Evolutionary conservation across 2,329 filamentous ascomycete genomes (phyloP), one percentile per base, ranked within the genome.

Genomic region (Fusarium lyarnte): DNA sequence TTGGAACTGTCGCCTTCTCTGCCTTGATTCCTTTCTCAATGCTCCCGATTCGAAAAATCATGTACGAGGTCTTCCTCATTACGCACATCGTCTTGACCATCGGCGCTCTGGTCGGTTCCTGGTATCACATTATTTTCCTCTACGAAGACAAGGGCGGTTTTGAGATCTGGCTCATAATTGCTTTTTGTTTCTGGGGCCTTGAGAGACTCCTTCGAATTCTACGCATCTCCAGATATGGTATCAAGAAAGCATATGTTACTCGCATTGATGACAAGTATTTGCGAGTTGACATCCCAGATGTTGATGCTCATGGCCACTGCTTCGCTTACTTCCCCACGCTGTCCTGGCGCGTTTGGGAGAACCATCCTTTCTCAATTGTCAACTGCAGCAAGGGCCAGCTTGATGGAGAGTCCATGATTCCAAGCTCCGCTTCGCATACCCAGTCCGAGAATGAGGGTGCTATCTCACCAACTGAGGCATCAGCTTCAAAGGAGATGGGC

Each of bases 61-160:
- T 75, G 8, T 86, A 85, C 70, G 84, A 86, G 73, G 35, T 84
- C 0, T 87, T 88, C 69, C 78, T 87, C 0, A 69, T 82, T 10
- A 67, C 76, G 13, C 86, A 87, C 47, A 81, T 87, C 29, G 54
- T 80, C 6, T 52, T 87, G 0, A 78, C 84, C 0, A 75, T 84
- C 8, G 59, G 87, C 4, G 75, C 81, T 13, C 52, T 88, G 5
- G 80, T 84, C 3, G 85, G 82, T 5, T 81, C 80, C 39, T 86
- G 81, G 77, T 83, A 82, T 45, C 85, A 87, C 58, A 81, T 86
- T 51, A 65, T 76, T 8, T 61, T 77, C 13, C 73, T 78, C 0
- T 85, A 82, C 66, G 55, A 73, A 2, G 76, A 80, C 39, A 74
- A 79, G 8, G 85, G 82, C 76, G 85, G 85, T 2, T 84, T 87